Evolutionary conservation across 305 asterid genomes (phyloP).

Genomic region (Fraxinus paxiana): DNA sequence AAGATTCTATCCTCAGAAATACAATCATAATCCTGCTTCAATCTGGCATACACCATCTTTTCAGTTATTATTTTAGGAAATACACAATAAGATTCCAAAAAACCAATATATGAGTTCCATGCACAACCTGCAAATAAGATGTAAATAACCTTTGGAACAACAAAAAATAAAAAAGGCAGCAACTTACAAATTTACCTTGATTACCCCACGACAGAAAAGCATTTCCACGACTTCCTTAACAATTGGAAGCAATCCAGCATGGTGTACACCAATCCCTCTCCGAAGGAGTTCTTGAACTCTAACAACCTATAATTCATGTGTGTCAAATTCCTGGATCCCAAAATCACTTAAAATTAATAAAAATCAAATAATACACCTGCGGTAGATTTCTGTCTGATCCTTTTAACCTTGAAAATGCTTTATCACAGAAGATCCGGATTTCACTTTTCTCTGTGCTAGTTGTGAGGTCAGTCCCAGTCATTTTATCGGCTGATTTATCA

Average conservation of each 20-base stretch:
- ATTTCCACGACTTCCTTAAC: slow-evolving; percentile 98
- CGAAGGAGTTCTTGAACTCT: slow-evolving; percentile 88
- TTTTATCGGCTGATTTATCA: slow-evolving; percentile 82
- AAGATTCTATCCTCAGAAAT: not conserved
- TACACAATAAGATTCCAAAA: not conserved
- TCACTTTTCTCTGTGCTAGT: slow-evolving; percentile 91
- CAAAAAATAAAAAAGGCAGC: slow-evolving; percentile 5
- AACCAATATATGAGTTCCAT: not conserved
- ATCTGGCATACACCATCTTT: not conserved
- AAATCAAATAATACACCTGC: slow-evolving; percentile 55
- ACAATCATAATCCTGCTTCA: slow-evolving; percentile 8
- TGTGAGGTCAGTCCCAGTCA: slow-evolving; percentile 87
- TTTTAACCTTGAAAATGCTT: slow-evolving; percentile 92
- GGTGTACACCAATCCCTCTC: slow-evolving; percentile 95
- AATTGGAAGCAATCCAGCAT: slow-evolving; percentile 96
- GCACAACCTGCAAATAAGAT: slow-evolving; percentile 5
- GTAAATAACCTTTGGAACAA: slow-evolving; percentile 10
- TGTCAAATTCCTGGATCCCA: slow-evolving; percentile 26
- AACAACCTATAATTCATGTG: slow-evolving; percentile 57
- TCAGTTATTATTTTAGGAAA: not conserved
- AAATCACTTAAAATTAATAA: slow-evolving; percentile 17
- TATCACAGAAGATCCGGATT: slow-evolving; percentile 90
- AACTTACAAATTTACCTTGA: slow-evolving; percentile 55
- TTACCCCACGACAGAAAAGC: slow-evolving; percentile 97
- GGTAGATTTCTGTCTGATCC: slow-evolving; percentile 97